phyloP scores from a whole-genome alignment of 2,329 filamentous ascomycete genomes.

The Trichoderma citrinoviride region DNA sequence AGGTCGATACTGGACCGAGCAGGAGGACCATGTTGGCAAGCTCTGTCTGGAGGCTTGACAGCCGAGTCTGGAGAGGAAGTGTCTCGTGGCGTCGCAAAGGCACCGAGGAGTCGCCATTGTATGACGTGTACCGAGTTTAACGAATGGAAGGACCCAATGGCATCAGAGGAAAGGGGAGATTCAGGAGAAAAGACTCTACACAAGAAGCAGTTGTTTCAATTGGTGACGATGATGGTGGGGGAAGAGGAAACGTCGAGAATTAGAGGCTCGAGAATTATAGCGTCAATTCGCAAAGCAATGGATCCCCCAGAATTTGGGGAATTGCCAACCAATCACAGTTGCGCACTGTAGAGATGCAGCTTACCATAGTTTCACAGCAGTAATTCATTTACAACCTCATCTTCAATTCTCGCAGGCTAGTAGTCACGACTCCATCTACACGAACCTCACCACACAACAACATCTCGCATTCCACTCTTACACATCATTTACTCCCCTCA shows the following conservation, averaged over 20 bases:
- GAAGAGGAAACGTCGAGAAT: background rate
- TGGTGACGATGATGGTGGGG: background rate
- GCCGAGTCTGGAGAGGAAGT: constrained; percentile 36
- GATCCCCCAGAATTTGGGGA: background rate
- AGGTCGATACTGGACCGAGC: background rate
- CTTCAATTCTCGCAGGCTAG: background rate
- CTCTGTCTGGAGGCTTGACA: constrained; percentile 25
- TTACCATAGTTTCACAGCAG: background rate
- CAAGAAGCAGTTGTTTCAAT: background rate
- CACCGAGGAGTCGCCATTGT: constrained; percentile 42
- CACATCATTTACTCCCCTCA: background rate
- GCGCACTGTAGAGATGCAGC: background rate
- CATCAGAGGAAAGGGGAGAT: background rate
- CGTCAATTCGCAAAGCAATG: background rate
- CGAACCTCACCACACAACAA: background rate
- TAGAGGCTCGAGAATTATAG: constrained; percentile 2
- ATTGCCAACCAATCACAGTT: background rate
- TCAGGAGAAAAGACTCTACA: background rate
- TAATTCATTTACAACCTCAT: background rate
- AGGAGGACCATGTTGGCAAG: constrained; percentile 21
- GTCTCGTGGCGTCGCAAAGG: constrained; percentile 44
- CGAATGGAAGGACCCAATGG: background rate
- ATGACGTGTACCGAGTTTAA: constrained; percentile 32
- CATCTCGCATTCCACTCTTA: background rate
- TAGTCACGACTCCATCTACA: background rate